Conservation (phyloP, 2,329 filamentous ascomycete species). For the Diaporthe batatas region DNA sequence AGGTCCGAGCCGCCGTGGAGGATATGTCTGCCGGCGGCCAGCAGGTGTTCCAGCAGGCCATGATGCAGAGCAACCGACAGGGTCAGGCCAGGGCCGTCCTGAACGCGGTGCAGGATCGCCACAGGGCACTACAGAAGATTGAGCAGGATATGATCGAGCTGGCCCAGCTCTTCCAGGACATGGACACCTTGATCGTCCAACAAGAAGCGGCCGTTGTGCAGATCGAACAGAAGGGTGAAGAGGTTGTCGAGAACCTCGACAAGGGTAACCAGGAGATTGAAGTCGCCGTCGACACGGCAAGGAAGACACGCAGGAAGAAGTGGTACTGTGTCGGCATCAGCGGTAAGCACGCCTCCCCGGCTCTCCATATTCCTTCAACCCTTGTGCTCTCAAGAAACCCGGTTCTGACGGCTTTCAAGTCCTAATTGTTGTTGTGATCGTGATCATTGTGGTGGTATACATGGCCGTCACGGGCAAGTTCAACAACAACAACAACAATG, state of each 20-base stretch:
- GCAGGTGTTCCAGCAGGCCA: slow-evolving; percentile 89
- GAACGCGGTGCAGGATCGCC: slow-evolving; percentile 83
- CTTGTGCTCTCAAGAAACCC: background rate
- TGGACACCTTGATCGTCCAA: slow-evolving; percentile 87
- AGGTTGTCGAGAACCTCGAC: slow-evolving; percentile 85
- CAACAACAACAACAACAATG: slow-evolving; percentile 46
- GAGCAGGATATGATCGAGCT: slow-evolving; percentile 91
- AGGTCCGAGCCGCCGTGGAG: slow-evolving; percentile 83
- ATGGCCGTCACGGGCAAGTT: slow-evolving; percentile 53
- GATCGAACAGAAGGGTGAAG: slow-evolving; percentile 89
- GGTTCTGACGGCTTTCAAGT: slow-evolving; percentile 48
- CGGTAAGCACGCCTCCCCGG: slow-evolving; percentile 57
- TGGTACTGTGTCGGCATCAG: slow-evolving; percentile 91
- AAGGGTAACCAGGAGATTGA: slow-evolving; percentile 88
- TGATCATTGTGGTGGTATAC: slow-evolving; percentile 65
- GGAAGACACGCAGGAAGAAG: slow-evolving; percentile 90
- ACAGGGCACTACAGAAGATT: slow-evolving; percentile 91
- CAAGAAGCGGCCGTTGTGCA: slow-evolving; percentile 84
- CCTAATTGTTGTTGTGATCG: slow-evolving; percentile 65
- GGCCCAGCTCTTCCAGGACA: slow-evolving; percentile 87
- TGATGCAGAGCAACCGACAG: slow-evolving; percentile 84
- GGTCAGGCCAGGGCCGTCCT: slow-evolving; percentile 86
- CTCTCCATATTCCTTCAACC: too few relatives aligned
- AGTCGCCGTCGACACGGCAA: slow-evolving; percentile 84
- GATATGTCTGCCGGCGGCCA: slow-evolving; percentile 76